Conservation (phyloP, 2,329 filamentous ascomycete species). For the Diaporthe destruens region DNA sequence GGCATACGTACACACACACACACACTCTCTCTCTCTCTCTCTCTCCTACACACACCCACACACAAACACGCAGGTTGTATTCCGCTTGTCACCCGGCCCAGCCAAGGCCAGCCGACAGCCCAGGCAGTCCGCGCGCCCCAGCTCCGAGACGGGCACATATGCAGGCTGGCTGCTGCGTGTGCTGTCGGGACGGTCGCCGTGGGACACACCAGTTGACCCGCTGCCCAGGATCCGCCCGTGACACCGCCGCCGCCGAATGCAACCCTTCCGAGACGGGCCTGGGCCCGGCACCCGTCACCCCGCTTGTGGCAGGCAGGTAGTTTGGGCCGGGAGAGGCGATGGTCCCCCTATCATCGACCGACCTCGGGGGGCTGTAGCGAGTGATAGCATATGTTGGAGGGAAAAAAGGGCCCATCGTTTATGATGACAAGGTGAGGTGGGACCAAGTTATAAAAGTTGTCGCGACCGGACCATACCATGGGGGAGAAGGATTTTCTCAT, state of each 20-base stretch:
- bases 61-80: neutral
- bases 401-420: neutral
- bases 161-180: neutral
- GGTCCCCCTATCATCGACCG: neutral
- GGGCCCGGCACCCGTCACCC: neutral
- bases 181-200: neutral
- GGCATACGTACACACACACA: neutral
- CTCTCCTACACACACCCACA: no score
- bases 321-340: no score
- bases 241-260: neutral
- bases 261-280: slow-evolving; percentile 5
- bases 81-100: neutral
- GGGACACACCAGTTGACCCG: neutral
- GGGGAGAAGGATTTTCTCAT: no score
- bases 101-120: neutral
- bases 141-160: slow-evolving; percentile 5
- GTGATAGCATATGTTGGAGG: neutral
- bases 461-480: neutral
- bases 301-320: neutral
- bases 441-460: neutral
- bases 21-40: no score
- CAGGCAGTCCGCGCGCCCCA: neutral
- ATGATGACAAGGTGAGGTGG: neutral
- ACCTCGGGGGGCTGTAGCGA: neutral
- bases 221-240: neutral